phyloP scores from a whole-genome alignment of 805 yeast genomes.

The Hanseniaspora pseudoguilliermondii region DNA sequence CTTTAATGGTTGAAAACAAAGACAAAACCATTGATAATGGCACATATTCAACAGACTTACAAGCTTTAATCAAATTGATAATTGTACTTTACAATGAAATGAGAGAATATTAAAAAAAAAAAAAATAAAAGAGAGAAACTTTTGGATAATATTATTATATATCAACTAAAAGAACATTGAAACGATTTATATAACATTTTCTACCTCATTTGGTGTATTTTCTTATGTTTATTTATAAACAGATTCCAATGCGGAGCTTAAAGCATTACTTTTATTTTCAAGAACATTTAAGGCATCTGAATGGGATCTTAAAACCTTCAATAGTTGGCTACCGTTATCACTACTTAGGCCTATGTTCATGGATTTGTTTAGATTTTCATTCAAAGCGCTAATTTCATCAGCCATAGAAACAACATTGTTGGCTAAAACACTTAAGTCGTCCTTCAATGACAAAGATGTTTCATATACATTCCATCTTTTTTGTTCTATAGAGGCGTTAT shows the following conservation, averaged over 20 bases:
- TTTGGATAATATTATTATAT: background rate
- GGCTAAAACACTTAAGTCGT: slow-evolving; percentile 65
- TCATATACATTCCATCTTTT: slow-evolving; percentile 82
- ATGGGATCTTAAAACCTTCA: slow-evolving; percentile 74
- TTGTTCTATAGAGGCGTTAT: slow-evolving; percentile 26
- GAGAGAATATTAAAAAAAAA: background rate
- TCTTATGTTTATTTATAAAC: slow-evolving; percentile 15
- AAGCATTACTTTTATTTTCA: slow-evolving; percentile 54
- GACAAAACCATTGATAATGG: background rate
- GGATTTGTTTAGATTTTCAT: slow-evolving; percentile 64
- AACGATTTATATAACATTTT: background rate
- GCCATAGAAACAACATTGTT: slow-evolving; percentile 63
- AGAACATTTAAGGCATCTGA: slow-evolving; percentile 80
- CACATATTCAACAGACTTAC: slow-evolving; percentile 3
- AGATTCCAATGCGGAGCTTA: slow-evolving; percentile 52
- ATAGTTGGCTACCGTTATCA: slow-evolving; percentile 46
- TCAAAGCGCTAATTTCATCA: slow-evolving; percentile 69
- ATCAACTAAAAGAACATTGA: background rate
- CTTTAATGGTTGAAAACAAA: slow-evolving; percentile 4
- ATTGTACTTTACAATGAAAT: slow-evolving; percentile 5
- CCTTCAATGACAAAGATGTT: slow-evolving; percentile 74
- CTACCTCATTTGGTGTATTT: no score
- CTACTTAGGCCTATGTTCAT: slow-evolving; percentile 24
- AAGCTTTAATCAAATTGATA: background rate
- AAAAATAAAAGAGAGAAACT: background rate